Percentiles rank a stretch among this genome's conserved stretches.
These are phyloP conservation scores for Phaeomoniella chlamydospora DNA, from an alignment of 2,329 filamentous ascomycete species.

Conservation along the genomic window DNA sequence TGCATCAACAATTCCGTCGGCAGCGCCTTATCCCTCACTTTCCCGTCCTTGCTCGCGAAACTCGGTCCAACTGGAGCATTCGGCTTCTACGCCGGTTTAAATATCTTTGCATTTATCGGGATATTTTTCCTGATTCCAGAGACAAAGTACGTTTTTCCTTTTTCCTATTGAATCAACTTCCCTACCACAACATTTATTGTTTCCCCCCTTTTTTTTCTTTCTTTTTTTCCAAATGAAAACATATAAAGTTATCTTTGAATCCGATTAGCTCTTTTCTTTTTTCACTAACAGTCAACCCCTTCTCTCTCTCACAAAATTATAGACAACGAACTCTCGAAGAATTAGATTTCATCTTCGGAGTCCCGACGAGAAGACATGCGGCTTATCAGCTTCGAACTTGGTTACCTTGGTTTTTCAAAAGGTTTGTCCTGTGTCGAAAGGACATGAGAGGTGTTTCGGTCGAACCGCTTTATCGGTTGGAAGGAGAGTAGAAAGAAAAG, in stretches of 20 bases:
- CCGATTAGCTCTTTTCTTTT: too few species aligned
- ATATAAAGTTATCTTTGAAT: too few species aligned
- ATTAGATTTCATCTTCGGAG: slow-evolving; percentile 30
- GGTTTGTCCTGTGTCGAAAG: slow-evolving; percentile 26
- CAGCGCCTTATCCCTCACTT: slow-evolving; percentile 29
- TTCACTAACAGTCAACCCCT: too few species aligned
- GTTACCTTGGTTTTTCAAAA: slow-evolving; percentile 31
- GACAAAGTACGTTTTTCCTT: too few species aligned
- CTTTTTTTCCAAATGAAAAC: too few species aligned
- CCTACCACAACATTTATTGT: slow-evolving; percentile 1
- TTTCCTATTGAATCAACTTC: too few species aligned
- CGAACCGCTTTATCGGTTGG: too few species aligned
- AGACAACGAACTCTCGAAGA: slow-evolving; percentile 16
- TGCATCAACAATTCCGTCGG: slow-evolving; percentile 33
- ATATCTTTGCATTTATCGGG: slow-evolving; percentile 30
- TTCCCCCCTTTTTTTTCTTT: too few species aligned
- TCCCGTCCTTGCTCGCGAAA: slow-evolving; percentile 8
- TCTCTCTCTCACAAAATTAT: too few species aligned
- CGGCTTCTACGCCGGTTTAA: slow-evolving; percentile 32
- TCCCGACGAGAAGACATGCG: slow-evolving; percentile 25
- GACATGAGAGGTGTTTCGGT: too few species aligned
- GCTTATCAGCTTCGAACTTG: slow-evolving; percentile 22
- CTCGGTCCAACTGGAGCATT: slow-evolving; percentile 15
- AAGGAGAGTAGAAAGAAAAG: background rate
- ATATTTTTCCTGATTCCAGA: slow-evolving; percentile 24